Evolutionary conservation across 805 yeast genomes (phyloP).

Genomic region (Lipomyces starkeyi): DNA sequence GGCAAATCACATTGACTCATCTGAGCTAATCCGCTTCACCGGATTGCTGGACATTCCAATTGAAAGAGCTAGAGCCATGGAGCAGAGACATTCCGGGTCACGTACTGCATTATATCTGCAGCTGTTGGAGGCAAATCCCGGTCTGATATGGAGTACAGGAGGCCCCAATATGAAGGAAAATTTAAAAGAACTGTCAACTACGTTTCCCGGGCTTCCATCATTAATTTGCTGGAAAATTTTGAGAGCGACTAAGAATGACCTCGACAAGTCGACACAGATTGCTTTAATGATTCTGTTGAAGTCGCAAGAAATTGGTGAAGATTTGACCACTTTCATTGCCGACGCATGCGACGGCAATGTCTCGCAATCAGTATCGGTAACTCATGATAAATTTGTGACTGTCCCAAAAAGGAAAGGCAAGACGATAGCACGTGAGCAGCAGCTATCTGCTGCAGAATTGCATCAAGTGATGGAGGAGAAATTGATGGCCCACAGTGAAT

Average conservation of each 20-base stretch:
- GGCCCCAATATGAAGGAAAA: neutral
- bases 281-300: slow-evolving; percentile 10
- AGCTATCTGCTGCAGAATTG: neutral
- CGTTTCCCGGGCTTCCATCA: slow-evolving; percentile 14
- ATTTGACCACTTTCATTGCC: neutral
- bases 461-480: slow-evolving; percentile 5
- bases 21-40: neutral
- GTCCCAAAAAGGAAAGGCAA: neutral
- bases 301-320: slow-evolving; percentile 7
- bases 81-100: neutral
- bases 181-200: neutral
- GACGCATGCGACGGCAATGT: neutral
- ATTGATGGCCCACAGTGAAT: slow-evolving; percentile 13
- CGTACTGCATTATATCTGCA: neutral
- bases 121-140: neutral
- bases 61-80: neutral
- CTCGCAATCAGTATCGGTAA: neutral
- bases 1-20: neutral
- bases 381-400: neutral
- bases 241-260: slow-evolving; percentile 6
- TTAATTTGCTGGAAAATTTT: slow-evolving; percentile 7
- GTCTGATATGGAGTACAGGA: slow-evolving; percentile 1
- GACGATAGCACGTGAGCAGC: neutral
- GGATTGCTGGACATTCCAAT: neutral
- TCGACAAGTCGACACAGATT: slow-evolving; percentile 19